A percentile compares a stretch with the other conserved stretches of the same genome.
Conservation (phyloP, 139 green algal genomes). For the Micractinium conductrix region DNA sequence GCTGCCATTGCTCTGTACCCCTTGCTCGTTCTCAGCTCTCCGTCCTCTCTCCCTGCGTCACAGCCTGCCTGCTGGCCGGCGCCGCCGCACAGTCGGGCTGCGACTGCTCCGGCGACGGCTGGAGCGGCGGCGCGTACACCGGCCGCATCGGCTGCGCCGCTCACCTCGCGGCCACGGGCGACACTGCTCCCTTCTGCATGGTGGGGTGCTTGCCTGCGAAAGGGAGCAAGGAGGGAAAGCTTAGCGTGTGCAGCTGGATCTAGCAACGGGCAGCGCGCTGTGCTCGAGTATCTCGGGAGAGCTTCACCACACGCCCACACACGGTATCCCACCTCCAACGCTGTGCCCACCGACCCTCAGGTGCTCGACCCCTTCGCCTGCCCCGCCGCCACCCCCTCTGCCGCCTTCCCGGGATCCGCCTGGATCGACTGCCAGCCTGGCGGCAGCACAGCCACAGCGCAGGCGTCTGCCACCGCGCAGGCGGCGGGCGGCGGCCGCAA, state of each 20-base stretch:
- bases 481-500: neutral
- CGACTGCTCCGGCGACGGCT: slow-evolving; percentile 1
- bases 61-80: neutral
- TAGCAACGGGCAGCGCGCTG: too few species aligned
- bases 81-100: neutral
- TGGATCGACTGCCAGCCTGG: slow-evolving; percentile 21
- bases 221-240: neutral
- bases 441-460: neutral
- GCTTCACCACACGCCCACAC: neutral
- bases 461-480: neutral
- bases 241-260: neutral
- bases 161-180: neutral
- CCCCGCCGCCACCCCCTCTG: slow-evolving; percentile 5
- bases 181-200: slow-evolving; percentile 9
- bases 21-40: neutral
- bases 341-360: neutral
- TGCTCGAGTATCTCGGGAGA: too few species aligned
- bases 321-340: neutral
- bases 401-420: neutral
- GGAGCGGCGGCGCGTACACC: neutral
- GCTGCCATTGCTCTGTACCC: neutral
- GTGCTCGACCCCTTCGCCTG: neutral
- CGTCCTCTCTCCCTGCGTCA: too few species aligned
- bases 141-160: neutral
- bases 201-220: neutral